phyloP scores from a whole-genome alignment of 306 rosid genomes.

The Prunus davidiana region DNA sequence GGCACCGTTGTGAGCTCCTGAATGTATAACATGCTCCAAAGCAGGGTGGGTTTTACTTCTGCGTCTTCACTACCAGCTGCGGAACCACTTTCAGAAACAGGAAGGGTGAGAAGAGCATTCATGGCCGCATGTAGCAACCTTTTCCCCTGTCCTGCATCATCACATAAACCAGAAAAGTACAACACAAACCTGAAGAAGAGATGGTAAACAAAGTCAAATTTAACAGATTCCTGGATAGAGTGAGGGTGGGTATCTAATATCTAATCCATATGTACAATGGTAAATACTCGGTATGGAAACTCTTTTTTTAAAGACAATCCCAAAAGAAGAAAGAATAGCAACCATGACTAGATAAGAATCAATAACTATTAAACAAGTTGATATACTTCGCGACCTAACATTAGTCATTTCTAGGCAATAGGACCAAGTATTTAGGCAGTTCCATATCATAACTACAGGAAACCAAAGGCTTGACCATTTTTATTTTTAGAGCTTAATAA shows the following conservation, averaged over 20 bases:
- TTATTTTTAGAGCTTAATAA: not conserved
- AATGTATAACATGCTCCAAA: slow-evolving; percentile 77
- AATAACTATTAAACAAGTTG: not conserved
- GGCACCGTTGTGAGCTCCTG: slow-evolving; percentile 65
- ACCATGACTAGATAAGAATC: not conserved
- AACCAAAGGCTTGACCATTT: not conserved
- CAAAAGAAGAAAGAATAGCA: not conserved
- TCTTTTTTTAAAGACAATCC: not conserved
- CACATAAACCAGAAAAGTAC: slow-evolving; percentile 72
- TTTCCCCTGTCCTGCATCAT: slow-evolving; percentile 66
- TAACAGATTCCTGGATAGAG: slow-evolving; percentile 19
- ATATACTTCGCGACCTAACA: not conserved
- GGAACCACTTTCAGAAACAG: slow-evolving; percentile 48
- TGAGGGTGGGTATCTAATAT: not conserved
- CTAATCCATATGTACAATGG: too few species aligned
- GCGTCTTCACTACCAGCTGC: slow-evolving; percentile 39
- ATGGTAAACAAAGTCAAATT: slow-evolving; percentile 27
- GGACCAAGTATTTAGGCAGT: not conserved
- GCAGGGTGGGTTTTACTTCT: slow-evolving; percentile 48
- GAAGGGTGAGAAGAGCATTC: slow-evolving; percentile 49
- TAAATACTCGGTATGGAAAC: not conserved
- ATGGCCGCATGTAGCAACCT: slow-evolving; percentile 54
- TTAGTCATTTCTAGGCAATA: not conserved
- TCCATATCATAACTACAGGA: not conserved
- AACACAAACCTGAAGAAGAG: slow-evolving; percentile 56